Conservation (phyloP, 2,329 filamentous ascomycete species). For the Colletotrichum sp. region DNA sequence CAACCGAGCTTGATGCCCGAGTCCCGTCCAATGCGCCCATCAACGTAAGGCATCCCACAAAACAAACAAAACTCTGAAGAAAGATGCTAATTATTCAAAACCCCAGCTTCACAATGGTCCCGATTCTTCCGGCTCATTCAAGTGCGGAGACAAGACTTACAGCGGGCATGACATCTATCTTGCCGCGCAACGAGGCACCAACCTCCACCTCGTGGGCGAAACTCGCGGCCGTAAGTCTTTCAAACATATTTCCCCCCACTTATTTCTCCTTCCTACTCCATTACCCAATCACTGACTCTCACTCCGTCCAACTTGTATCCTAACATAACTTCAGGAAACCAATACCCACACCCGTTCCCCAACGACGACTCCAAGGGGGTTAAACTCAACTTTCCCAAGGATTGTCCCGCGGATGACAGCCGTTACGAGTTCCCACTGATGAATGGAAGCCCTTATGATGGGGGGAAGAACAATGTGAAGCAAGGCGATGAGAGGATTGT, state of each 20-base stretch:
- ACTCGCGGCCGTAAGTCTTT: neutral
- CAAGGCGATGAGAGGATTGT: neutral
- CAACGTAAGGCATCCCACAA: neutral
- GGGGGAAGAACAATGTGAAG: neutral
- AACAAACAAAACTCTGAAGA: neutral
- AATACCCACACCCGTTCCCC: neutral
- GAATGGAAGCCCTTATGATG: neutral
- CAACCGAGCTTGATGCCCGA: neutral
- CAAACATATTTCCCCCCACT: neutral
- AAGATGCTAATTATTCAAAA: neutral
- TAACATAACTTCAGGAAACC: neutral
- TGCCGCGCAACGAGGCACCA: neutral
- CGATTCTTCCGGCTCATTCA: neutral
- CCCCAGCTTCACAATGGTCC: neutral
- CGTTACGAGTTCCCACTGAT: neutral
- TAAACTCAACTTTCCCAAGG: neutral
- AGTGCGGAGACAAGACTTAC: neutral
- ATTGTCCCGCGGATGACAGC: neutral
- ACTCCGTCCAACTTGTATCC: neutral
- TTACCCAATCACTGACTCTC: neutral
- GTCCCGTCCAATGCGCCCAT: neutral
- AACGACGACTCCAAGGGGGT: neutral
- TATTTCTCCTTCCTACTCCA: rapidly evolving
- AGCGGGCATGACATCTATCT: neutral
- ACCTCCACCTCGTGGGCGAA: neutral